Evolutionary conservation across 1,284 basidiomycete genomes (phyloP).

Genomic region (Porodaedalea pini): DNA sequence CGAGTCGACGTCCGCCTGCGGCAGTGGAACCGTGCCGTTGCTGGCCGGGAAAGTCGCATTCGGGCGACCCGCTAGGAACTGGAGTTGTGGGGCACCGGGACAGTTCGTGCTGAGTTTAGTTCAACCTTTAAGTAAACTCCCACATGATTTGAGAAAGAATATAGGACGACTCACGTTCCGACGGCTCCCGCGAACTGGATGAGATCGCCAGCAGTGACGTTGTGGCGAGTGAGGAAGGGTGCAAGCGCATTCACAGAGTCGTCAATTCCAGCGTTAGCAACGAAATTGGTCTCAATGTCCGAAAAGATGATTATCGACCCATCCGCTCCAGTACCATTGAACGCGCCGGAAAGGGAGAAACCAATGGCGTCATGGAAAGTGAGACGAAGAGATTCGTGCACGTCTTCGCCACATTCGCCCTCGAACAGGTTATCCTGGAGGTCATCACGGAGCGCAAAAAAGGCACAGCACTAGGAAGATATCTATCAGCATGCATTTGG

Average conservation of each 20-base stretch:
- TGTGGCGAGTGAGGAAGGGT: constrained; percentile 27
- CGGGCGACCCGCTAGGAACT: constrained; percentile 26
- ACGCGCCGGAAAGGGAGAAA: constrained; percentile 20
- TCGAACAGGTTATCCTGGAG: constrained; percentile 24
- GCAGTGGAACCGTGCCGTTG: constrained; percentile 28
- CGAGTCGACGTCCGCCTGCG: constrained; percentile 28
- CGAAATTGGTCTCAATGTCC: constrained; percentile 16
- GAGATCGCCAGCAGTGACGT: constrained; percentile 29
- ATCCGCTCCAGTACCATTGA: constrained; percentile 14
- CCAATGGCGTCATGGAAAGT: constrained; percentile 28
- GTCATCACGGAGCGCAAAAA: constrained; percentile 24
- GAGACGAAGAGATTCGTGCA: constrained; percentile 24
- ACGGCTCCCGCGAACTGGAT: constrained; percentile 33
- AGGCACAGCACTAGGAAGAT: constrained; percentile 21
- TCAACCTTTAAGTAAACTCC: background rate
- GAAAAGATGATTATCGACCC: constrained; percentile 21
- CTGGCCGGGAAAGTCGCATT: constrained; percentile 28
- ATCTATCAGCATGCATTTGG: background rate
- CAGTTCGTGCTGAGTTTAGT: constrained; percentile 24
- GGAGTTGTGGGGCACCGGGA: constrained; percentile 30
- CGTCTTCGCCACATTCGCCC: constrained; percentile 21
- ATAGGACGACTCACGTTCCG: constrained; percentile 19
- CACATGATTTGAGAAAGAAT: background rate
- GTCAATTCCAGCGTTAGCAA: constrained; percentile 29
- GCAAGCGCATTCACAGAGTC: constrained; percentile 27